Conservation (phyloP, 2,329 filamentous ascomycete genomes). For the Alternaria burnsii region DNA sequence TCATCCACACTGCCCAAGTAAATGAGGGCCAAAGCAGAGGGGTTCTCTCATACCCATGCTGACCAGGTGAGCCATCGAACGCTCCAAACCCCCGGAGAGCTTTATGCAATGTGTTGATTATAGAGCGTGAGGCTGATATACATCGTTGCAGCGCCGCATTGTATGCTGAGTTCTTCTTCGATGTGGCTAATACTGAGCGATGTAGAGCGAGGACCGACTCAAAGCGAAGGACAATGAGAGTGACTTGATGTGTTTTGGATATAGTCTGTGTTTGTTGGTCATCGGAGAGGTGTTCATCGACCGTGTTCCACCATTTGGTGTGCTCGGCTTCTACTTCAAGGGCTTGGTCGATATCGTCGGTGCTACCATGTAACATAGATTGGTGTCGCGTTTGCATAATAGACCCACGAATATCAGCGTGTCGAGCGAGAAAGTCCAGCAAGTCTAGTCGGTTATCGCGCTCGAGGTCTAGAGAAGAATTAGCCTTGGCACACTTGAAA, state of each 20-base stretch:
- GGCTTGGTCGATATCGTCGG: constrained; percentile 18
- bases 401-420: constrained; percentile 32
- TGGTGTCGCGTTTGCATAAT: constrained; percentile 34
- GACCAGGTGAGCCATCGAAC: too few species aligned
- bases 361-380: constrained; percentile 14
- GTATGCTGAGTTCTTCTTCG: too few species aligned
- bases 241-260: constrained; percentile 32
- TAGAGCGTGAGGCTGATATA: too few species aligned
- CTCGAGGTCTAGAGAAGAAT: constrained; percentile 13
- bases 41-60: too few species aligned
- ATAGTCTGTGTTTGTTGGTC: constrained; percentile 22
- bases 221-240: constrained; percentile 34
- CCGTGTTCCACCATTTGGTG: constrained; percentile 38
- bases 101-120: too few species aligned
- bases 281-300: constrained; percentile 35
- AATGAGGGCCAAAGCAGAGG: too few species aligned
- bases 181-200: too few species aligned
- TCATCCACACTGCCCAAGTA: too few species aligned
- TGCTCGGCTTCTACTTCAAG: constrained; percentile 34
- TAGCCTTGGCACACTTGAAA: too few species aligned
- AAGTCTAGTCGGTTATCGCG: constrained; percentile 30
- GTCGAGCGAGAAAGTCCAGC: constrained; percentile 34
- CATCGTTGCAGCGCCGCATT: too few species aligned
- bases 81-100: too few species aligned
- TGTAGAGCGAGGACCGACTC: constrained; percentile 28